A percentile compares a stretch with the other conserved stretches of the same genome.
Conservation (phyloP, 768 basidiomycete genomes). For the Suillus fuscotomentosus region DNA sequence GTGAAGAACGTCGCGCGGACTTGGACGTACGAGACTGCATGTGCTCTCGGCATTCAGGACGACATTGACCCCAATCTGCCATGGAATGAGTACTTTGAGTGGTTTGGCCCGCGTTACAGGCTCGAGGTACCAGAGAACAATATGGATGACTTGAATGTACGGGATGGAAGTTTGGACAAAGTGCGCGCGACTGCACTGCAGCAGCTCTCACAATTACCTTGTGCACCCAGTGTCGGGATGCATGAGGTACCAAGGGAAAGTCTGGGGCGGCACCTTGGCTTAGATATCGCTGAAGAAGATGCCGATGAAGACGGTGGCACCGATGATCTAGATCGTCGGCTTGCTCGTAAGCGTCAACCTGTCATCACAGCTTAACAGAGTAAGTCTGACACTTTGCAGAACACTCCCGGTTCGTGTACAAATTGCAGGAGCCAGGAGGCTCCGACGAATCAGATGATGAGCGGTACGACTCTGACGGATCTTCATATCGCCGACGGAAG, state of each 20-base stretch:
- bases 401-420: constrained; percentile 65
- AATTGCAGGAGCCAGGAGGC: constrained; percentile 48
- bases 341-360: constrained; percentile 60
- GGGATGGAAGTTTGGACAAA: constrained; percentile 74
- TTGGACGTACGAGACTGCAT: constrained; percentile 97
- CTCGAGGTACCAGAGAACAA: constrained; percentile 91
- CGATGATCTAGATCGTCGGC: constrained; percentile 65
- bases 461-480: constrained; percentile 49
- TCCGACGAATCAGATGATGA: constrained; percentile 51
- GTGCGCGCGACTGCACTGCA: constrained; percentile 67
- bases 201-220: constrained; percentile 55
- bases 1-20: constrained; percentile 93
- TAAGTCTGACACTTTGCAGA: constrained; percentile 36
- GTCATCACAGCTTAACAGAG: not conserved
- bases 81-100: constrained; percentile 92
- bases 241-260: constrained; percentile 79
- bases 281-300: constrained; percentile 45
- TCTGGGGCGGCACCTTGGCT: constrained; percentile 60
- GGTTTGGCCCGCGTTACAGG: constrained; percentile 94
- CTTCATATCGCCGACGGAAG: constrained; percentile 42
- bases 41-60: constrained; percentile 85
- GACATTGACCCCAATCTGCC: constrained; percentile 76
- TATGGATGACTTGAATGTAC: constrained; percentile 90
- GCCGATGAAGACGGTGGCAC: constrained; percentile 37
- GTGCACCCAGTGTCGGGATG: constrained; percentile 84